Conservation (phyloP, 2,329 filamentous ascomycete species). For the Dactylellina haptotyla region DNA sequence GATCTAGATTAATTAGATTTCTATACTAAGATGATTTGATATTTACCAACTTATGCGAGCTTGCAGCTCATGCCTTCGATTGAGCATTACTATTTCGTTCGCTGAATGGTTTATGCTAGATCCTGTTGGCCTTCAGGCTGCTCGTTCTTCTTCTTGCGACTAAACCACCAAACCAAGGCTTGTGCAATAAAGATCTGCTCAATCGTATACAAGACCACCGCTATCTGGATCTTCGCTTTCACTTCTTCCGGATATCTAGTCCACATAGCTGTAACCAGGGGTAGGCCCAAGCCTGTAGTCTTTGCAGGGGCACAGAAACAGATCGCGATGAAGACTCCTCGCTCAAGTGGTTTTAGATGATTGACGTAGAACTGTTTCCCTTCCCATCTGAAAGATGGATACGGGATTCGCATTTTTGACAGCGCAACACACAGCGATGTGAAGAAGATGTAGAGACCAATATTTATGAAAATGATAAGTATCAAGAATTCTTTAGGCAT, state of each 20-base stretch:
- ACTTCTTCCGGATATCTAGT: slow-evolving; percentile 67
- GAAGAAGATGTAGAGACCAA: slow-evolving; percentile 73
- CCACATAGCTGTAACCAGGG: slow-evolving; percentile 75
- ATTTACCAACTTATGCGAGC: too few species aligned
- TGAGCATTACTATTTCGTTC: too few species aligned
- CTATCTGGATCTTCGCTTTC: slow-evolving; percentile 71
- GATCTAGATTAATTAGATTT: too few species aligned
- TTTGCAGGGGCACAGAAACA: slow-evolving; percentile 80
- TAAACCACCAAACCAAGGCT: slow-evolving; percentile 65
- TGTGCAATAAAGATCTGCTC: slow-evolving; percentile 68
- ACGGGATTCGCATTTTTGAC: slow-evolving; percentile 59
- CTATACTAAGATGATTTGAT: too few species aligned
- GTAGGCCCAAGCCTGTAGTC: slow-evolving; percentile 76
- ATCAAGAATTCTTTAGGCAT: slow-evolving; percentile 71
- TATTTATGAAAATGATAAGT: slow-evolving; percentile 74
- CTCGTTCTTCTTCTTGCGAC: slow-evolving; percentile 60
- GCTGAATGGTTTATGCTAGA: too few species aligned
- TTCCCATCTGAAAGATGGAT: slow-evolving; percentile 67
- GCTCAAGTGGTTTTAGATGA: slow-evolving; percentile 55
- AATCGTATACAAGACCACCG: slow-evolving; percentile 71
- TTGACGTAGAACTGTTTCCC: slow-evolving; percentile 57
- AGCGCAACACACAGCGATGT: slow-evolving; percentile 70
- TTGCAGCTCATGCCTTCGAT: too few species aligned
- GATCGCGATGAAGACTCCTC: slow-evolving; percentile 73
- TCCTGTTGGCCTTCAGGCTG: not conserved